Evolutionary conservation across 306 rosid species (phyloP), one percentile per base, ranked within the genome.

Genomic region (Pyrus bretschneideri): DNA sequence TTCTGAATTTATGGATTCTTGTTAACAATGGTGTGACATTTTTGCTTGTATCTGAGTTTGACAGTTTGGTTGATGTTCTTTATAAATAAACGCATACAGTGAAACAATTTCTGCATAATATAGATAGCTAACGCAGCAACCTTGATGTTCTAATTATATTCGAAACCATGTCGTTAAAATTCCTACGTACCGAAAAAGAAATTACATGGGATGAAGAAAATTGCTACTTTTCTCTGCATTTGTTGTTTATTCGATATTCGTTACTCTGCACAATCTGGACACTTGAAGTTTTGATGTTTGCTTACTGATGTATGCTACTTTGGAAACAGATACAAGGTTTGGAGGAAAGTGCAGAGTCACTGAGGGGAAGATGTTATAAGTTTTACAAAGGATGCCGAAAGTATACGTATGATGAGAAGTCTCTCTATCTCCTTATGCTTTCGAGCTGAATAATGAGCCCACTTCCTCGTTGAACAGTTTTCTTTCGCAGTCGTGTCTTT

Each of bases 341-440:
- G 93, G 98, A 95, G 91, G 98, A 95, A 79, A 83, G 91, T 87
- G 92, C 97, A 40, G 98, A 94, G 79, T 87, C 94, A 66, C 82
- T 95, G 81, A 89, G 98, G 81, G 98, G 93, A 80, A 89, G 97
- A 83, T 86, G 97, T 79, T 84, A 86, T 70, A 92, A 87, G 82
- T 92, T 95, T 83, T 89, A 88, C 87, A 95, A 95, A 84, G 98
- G 96, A 80, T 92, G 97, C 84, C 90, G 98, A 79, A 95, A 92
- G 83, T 89, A 95, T 78, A 95, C 93, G 98, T 95, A 92, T 23
- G 59, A 18, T 30, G 54, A 49, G 54, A 15, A 49, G 19, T 14
- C 63, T 6, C 29, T 11, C 27, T 17, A 73, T 44, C 68, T 54
- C 75, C 66, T 71, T 14, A 8, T 35, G 74, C 15, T 83, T 40